Percentiles rank a stretch among this genome's conserved stretches.
phyloP scores from a whole-genome alignment of 129 eudicot species.

The Lonicera japonica region DNA sequence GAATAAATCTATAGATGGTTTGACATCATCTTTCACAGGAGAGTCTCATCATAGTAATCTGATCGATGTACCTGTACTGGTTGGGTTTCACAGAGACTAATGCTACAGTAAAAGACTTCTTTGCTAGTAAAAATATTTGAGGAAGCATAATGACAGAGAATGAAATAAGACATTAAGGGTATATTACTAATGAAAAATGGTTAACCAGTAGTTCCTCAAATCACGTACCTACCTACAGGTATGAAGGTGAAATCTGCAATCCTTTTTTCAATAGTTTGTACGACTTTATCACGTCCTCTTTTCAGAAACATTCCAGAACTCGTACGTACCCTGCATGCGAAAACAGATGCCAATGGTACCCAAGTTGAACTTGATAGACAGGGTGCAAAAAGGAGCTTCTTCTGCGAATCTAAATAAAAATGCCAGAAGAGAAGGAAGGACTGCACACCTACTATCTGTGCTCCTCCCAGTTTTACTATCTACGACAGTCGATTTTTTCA shows the following conservation, averaged over 20 bases:
- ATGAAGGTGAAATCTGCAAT: conserved; percentile 97
- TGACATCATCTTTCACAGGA: no score
- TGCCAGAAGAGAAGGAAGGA: conserved; percentile 8
- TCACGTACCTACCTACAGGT: conserved; percentile 65
- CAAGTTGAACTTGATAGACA: no score
- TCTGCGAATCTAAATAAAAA: background rate
- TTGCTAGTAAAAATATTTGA: background rate
- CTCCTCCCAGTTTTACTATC: conserved; percentile 87
- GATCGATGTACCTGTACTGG: no score
- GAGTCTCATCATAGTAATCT: no score
- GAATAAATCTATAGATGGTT: no score
- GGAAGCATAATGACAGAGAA: conserved; percentile 6
- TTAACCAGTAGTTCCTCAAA: conserved; percentile 8
- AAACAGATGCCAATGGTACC: background rate
- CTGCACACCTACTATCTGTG: conserved; percentile 74
- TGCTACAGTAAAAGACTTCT: no score
- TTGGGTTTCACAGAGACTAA: no score
- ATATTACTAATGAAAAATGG: background rate
- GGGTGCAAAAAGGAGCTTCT: no score
- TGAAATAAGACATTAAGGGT: background rate
- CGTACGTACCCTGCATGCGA: conserved; percentile 75
- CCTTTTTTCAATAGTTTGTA: conserved; percentile 72
- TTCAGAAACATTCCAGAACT: conserved; percentile 93
- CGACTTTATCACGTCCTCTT: conserved; percentile 80
- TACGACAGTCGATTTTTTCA: conserved; percentile 92